phyloP scores from a whole-genome alignment of 1,284 basidiomycete species.

The Prillingera fragicola region DNA sequence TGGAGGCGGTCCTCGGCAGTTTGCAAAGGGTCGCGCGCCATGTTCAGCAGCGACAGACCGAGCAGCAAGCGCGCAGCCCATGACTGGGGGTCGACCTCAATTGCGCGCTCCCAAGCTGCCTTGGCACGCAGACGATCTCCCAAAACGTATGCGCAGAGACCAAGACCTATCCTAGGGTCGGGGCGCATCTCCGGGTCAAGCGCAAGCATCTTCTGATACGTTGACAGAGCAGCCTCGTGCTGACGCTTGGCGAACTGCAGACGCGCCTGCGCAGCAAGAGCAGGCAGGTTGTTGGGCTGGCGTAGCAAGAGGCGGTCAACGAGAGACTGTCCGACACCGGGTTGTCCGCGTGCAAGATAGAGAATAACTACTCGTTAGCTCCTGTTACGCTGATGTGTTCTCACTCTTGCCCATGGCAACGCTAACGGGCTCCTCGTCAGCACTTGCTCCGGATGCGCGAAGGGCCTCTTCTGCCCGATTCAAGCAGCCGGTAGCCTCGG shows the following conservation, averaged over 20 bases:
- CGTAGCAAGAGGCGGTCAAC: conserved; percentile 75
- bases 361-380: conserved; percentile 59
- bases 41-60: conserved; percentile 76
- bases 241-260: conserved; percentile 73
- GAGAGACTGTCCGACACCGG: conserved; percentile 69
- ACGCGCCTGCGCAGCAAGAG: conserved; percentile 57
- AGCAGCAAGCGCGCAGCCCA: conserved; percentile 72
- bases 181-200: conserved; percentile 71
- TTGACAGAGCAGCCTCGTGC: conserved; percentile 68
- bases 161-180: conserved; percentile 88
- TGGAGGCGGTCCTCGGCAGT: conserved; percentile 36
- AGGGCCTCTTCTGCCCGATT: conserved; percentile 69
- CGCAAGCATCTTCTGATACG: conserved; percentile 76
- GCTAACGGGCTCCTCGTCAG: conserved; percentile 38
- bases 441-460: conserved; percentile 25
- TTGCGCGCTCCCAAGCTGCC: conserved; percentile 77
- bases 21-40: conserved; percentile 61
- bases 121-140: conserved; percentile 72
- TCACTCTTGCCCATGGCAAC: conserved; percentile 31
- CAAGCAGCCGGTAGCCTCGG: conserved; percentile 62
- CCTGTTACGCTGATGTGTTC: not conserved
- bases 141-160: conserved; percentile 81
- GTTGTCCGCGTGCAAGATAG: conserved; percentile 68
- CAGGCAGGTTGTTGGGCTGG: conserved; percentile 68
- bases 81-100: conserved; percentile 72